Conservation (phyloP, 345 rosid species). For the Trapa incisa region DNA sequence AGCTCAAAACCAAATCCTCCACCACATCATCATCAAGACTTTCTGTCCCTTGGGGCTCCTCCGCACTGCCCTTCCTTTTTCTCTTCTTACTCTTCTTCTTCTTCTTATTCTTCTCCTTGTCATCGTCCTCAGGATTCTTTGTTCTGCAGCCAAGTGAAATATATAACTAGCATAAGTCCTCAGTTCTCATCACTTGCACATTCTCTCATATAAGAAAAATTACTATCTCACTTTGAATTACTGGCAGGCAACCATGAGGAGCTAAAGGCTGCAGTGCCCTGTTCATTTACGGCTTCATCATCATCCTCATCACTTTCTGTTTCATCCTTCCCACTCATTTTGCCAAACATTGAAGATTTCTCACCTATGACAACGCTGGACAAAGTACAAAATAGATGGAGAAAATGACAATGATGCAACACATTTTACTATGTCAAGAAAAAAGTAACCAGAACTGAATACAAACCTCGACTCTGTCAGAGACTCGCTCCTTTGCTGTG, state of each 20-base stretch:
- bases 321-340: constrained; percentile 9
- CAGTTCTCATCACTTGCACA: neutral
- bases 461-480: constrained; percentile 74
- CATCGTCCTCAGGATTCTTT: constrained; percentile 32
- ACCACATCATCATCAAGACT: constrained; percentile 69
- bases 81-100: constrained; percentile 33
- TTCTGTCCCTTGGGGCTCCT: constrained; percentile 18
- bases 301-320: constrained; percentile 53
- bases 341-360: constrained; percentile 44
- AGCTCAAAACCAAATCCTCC: constrained; percentile 78
- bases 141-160: constrained; percentile 21
- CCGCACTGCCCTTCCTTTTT: constrained; percentile 24
- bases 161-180: neutral
- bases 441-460: constrained; percentile 2
- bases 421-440: neutral
- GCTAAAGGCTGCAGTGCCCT: constrained; percentile 52
- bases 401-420: neutral
- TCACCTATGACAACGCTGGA: constrained; percentile 82
- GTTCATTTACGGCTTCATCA: constrained; percentile 25
- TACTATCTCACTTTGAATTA: constrained; percentile 39
- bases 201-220: constrained; percentile 1
- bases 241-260: constrained; percentile 83
- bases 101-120: constrained; percentile 22
- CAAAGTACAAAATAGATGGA: constrained; percentile 7
- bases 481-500: constrained; percentile 52